Evolutionary conservation across 2,329 filamentous ascomycete genomes (phyloP), one percentile per base, ranked within the genome.

Genomic region (Botryotinia globosa): DNA sequence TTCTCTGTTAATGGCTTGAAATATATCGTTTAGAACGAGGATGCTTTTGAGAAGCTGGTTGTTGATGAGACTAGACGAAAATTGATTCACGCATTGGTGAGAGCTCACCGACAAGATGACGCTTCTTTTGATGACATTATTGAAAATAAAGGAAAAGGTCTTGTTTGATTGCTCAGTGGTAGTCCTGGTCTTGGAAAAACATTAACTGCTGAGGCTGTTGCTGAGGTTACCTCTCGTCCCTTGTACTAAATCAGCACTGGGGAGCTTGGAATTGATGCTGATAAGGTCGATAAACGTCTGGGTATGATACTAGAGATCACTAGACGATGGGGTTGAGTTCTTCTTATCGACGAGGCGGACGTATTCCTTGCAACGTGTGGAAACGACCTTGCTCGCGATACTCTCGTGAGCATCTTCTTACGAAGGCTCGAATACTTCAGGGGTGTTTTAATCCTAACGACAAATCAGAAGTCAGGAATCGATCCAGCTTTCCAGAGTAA

Each of bases 331-430:
- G 45, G 58, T 39, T 67, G 64, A 14, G 64, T 72, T 42, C n/a
- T 69, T 3, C 71, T 72, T 32, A 64, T 72, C 10, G 71, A 72
- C 10, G 71, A 72, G 34, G 71, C 71, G 9, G 56, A 69, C n/a
- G 65, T 64, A 18, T 69, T 72, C 6, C 32, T 69, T 5, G 42
- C 22, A 54, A 59, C 62, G 8, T 65, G 71, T 6, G 56, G 58
- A 39, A 44, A 20, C 12, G 56, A 62, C 20, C 44, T 72, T 29
- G 45, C 71, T 25, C 59, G 65, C 25, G 62, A 72, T 45, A 64
- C 71, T 8, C 56, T 72, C 3, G 56, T 63, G 4, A 66, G 59
- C 16, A 72, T 69, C 29, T 72, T 72, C 16, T 34, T 72, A 14
- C 54, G 71, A 34, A 61, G 62, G 22, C 56, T 72, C 25, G 65